Evolutionary conservation across 495 filamentous ascomycete species (phyloP), one percentile per base, ranked within the genome.

Genomic region (Hypoxylon perforatum): DNA sequence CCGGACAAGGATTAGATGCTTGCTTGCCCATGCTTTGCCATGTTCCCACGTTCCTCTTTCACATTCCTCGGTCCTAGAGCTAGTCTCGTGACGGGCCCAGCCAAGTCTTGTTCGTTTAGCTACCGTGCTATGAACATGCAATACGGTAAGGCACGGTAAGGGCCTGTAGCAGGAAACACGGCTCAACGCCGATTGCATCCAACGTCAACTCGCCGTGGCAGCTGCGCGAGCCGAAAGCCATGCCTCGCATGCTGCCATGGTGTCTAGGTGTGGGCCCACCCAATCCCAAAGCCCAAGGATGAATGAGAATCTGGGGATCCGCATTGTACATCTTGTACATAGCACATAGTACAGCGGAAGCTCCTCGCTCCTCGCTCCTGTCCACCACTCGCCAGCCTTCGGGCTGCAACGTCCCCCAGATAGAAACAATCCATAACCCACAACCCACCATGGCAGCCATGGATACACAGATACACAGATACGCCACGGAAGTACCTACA

Each of bases 261-360:
- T n/a, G n/a, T n/a, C n/a, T n/a, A 64, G 63, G 44, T 55, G 65
- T 69, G 38, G 41, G 61, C 64, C 35, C 50, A 52, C 50, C 49
- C 48, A 44, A 67, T 47, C 33, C 44, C 42, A 18, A 41, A 53
- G 36, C 55, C 57, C 64, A 51, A 51, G 57, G 53, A 55, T 36
- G 4, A 57, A 42, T 28, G 35, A 12, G 14, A 57, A 47, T 48
- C 49, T 21, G 61, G 56, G 61, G 61, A 65, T 65, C 61, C 61
- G 61, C 61, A 49, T 58, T 33, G 53, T 14, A 52, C 33, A 33
- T 33, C 30, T n/a, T n/a, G n/a, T n/a, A 14, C 15, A 12, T 52
- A 33, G 18, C 41, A 38, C 18, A 5, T 11, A 7, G 42, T 44
- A 44, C 58, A 61, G 25, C 49, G 59, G 50, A 45, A 45, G 15